These are phyloP conservation scores for Davidsoniella neocaledoniae DNA, from an alignment of 2,329 filamentous ascomycete species.

Conservation along the genomic window DNA sequence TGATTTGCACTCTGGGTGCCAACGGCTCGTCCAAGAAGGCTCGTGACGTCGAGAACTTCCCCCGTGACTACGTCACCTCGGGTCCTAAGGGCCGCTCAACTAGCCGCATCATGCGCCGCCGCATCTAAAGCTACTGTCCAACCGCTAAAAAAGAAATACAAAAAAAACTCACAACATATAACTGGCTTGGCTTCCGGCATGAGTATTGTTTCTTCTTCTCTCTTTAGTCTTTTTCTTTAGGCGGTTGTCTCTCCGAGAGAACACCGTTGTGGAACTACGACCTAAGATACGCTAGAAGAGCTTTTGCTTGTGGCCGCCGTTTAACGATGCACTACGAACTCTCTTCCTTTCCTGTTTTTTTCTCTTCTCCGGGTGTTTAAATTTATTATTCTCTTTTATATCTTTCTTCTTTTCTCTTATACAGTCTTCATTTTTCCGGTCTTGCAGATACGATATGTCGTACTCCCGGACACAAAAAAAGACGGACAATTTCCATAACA, in stretches of 20 bases:
- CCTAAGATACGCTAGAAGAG: not conserved
- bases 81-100: no score
- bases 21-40: conserved; percentile 12
- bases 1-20: conserved; percentile 33
- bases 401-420: not conserved
- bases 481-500: no score
- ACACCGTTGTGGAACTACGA: not conserved
- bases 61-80: conserved; percentile 10
- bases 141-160: no score
- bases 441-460: no score
- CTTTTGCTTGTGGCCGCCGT: conserved; percentile 2
- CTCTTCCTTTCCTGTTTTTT: not conserved
- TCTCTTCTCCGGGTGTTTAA: not conserved
- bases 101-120: no score
- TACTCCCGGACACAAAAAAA: no score
- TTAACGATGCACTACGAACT: conserved; percentile 7
- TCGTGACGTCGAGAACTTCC: conserved; percentile 6
- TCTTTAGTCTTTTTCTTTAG: no score
- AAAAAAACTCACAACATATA: no score
- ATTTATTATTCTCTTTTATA: not conserved
- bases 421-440: not conserved
- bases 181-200: no score
- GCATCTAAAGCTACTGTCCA: no score
- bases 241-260: no score
- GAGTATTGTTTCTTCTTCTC: not conserved